Percentiles rank a stretch among this genome's conserved stretches.
Evolutionary conservation across 257 asterid genomes (phyloP).

Genomic region (Petunia axillaris): DNA sequence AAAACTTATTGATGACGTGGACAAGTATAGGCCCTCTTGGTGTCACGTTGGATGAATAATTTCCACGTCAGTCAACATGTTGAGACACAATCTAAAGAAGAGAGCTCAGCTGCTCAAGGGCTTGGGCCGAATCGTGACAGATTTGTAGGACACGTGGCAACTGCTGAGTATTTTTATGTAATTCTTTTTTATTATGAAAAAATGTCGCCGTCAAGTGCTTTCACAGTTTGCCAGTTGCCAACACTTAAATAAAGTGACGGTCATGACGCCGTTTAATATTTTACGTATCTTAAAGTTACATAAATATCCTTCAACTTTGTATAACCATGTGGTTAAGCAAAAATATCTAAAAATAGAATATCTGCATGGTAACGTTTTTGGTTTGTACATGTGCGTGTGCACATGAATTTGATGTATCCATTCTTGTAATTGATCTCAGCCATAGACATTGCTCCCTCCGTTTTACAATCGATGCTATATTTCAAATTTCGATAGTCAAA

Average conservation of each 20-base stretch:
- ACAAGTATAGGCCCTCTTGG: slow-evolving; percentile 36
- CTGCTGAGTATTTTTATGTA: neutral
- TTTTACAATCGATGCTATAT: no score
- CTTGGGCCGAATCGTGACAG: slow-evolving; percentile 44
- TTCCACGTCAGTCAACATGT: slow-evolving; percentile 25
- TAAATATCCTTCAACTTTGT: neutral
- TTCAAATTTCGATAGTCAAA: no score
- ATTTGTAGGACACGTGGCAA: slow-evolving; percentile 58
- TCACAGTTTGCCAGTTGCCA: neutral
- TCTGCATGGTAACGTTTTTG: neutral
- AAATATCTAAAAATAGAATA: slow-evolving; percentile 25
- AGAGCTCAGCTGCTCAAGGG: slow-evolving; percentile 34
- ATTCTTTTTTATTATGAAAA: neutral
- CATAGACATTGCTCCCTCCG: neutral
- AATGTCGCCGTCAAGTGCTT: slow-evolving; percentile 22
- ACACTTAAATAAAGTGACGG: neutral
- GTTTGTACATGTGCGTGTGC: neutral
- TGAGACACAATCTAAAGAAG: slow-evolving; percentile 58
- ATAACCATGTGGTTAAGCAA: slow-evolving; percentile 32
- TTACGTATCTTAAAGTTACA: neutral
- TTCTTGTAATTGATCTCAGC: neutral
- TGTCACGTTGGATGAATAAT: slow-evolving; percentile 42
- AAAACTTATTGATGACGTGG: slow-evolving; percentile 42
- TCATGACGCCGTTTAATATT: neutral
- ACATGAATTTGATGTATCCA: neutral